Percentiles rank a stretch among this genome's conserved stretches.
phyloP scores from a whole-genome alignment of 257 asterid genomes.

The Gardenia jasminoides region DNA sequence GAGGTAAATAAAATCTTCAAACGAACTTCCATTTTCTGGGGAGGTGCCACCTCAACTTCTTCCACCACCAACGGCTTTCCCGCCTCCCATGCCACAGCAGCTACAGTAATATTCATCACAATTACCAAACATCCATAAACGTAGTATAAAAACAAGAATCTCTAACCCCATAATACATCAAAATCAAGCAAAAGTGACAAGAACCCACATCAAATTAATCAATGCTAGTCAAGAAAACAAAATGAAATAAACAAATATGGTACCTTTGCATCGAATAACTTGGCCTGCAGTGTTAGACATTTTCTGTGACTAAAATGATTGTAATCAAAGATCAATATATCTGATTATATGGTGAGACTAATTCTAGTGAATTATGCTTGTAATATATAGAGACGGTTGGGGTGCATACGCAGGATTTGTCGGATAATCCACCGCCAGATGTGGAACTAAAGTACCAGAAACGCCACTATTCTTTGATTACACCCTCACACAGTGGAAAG shows the following conservation, averaged over 20 bases:
- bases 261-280: conserved; percentile 49
- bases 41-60: conserved; percentile 92
- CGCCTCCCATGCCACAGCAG: conserved; percentile 92
- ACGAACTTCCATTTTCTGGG: conserved; percentile 88
- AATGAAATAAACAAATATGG: background rate
- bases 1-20: conserved; percentile 73
- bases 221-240: background rate
- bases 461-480: background rate
- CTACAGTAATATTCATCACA: conserved; percentile 23
- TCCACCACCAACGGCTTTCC: conserved; percentile 90
- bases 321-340: too few species aligned
- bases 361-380: background rate
- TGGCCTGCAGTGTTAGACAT: conserved; percentile 41
- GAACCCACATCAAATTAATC: background rate
- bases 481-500: background rate
- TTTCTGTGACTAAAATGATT: background rate
- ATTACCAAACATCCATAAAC: background rate
- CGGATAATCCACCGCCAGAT: background rate
- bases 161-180: background rate
- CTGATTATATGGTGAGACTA: background rate
- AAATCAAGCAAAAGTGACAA: background rate
- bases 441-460: background rate
- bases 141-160: background rate
- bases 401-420: too few species aligned
- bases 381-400: background rate